phyloP scores from a whole-genome alignment of 352 stramenopile species.

The Phytophthora pini region DNA sequence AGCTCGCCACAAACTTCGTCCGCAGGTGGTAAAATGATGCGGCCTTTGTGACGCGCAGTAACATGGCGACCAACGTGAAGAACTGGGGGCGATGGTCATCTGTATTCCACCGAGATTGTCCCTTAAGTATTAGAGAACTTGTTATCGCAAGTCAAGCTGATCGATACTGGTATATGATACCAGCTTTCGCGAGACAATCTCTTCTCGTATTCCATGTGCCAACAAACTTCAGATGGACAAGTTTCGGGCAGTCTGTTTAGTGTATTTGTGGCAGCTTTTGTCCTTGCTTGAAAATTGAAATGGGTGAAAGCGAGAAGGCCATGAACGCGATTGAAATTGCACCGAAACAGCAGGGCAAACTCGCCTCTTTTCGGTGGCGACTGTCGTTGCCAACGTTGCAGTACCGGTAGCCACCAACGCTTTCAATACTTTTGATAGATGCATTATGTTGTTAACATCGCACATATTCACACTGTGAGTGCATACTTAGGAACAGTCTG shows the following conservation, averaged over 20 bases:
- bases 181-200: constrained; percentile 21
- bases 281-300: constrained; percentile 8
- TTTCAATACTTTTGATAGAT: constrained; percentile 8
- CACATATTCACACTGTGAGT: constrained; percentile 10
- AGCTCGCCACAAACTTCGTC: no score
- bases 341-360: constrained; percentile 10
- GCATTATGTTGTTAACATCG: constrained; percentile 13
- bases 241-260: constrained; percentile 6
- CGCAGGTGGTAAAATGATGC: constrained; percentile 13
- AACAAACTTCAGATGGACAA: constrained; percentile 16
- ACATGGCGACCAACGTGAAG: neutral
- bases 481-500: constrained; percentile 13
- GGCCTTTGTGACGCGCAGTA: constrained; percentile 18
- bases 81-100: neutral
- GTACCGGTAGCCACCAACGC: neutral
- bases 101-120: constrained; percentile 24
- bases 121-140: neutral
- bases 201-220: constrained; percentile 23
- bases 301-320: neutral
- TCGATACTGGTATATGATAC: no score
- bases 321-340: constrained; percentile 11
- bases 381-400: constrained; percentile 5
- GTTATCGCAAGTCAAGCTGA: no score
- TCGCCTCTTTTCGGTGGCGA: constrained; percentile 10
- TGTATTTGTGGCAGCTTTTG: constrained; percentile 9